These are phyloP conservation scores for Xerocomus potaroensis DNA, from an alignment of 768 basidiomycete species.

Conservation along the genomic window DNA sequence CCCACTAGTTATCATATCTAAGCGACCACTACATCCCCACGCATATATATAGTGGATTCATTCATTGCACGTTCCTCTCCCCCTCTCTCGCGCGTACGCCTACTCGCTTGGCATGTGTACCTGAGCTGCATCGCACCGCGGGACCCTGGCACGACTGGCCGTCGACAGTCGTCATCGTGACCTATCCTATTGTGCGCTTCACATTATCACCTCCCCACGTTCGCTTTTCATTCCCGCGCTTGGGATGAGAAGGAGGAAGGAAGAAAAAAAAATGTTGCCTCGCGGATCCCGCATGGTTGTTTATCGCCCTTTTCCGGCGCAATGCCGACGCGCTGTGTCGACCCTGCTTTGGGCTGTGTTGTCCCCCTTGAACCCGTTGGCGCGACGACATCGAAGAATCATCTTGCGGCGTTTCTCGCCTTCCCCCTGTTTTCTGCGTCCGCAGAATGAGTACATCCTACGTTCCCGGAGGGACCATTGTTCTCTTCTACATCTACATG, in stretches of 20 bases:
- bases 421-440: not conserved
- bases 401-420: no score
- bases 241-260: constrained; percentile 3
- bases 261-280: no score
- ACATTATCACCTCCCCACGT: constrained; percentile 8
- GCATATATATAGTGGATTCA: not conserved
- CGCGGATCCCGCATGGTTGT: constrained; percentile 27
- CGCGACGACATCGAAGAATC: not conserved
- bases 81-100: constrained; percentile 2
- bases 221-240: constrained; percentile 31
- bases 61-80: constrained; percentile 5
- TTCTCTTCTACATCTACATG: not conserved
- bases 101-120: constrained; percentile 14
- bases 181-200: constrained; percentile 10
- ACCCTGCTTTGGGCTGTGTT: constrained; percentile 18
- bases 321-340: constrained; percentile 13
- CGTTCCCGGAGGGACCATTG: not conserved
- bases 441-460: not conserved
- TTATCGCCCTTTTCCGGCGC: constrained; percentile 14
- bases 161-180: constrained; percentile 22
- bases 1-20: constrained; percentile 25
- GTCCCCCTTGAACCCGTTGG: constrained; percentile 16
- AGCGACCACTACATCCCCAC: constrained; percentile 13
- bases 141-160: constrained; percentile 4
- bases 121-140: constrained; percentile 20